Base-by-base conservation (phyloP, 2,329 filamentous ascomycete species). In the Fusarium solani-melongenae region DNA sequence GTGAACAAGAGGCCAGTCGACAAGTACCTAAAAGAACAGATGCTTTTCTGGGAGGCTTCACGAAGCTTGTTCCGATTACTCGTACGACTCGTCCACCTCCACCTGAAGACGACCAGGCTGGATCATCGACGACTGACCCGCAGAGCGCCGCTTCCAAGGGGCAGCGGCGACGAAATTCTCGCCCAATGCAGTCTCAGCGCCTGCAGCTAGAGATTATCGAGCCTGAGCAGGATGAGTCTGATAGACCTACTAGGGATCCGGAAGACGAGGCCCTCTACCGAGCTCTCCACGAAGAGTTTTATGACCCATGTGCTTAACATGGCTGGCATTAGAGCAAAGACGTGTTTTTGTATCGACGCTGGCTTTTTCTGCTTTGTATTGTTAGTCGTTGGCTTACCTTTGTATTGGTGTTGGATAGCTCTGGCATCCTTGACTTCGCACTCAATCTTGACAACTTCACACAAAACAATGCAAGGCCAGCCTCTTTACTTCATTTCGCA, bases 401-500 rank as follows among this genome's bases (percentile, higher is more conserved):
- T 17, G 14, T 51, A n/a, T 61, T 38, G n/a, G 27, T 31, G 3
- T 20, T 29, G 66, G 65, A 59, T 15, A 56, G 56, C 29, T 55
- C 36, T 58, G 27, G 41, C n/a, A 53, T 36, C 24, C 11, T 56
- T 39, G 34, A 33, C 17, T 66, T 44, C 14, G 14, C 29, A 58
- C 49, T 69, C 31, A 22, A 61, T 29, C 36, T 57, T 44, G 58
- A 60, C 34, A 49, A 67, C 20, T 33, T 70, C 60, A 36, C 59
- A 58, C 8, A 58, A 33, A 57, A 39, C 17, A 56, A 62, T 38
- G 38, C 24, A 56, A 33, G n/a, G 33, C 53, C 39, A 66, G 59
- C 46, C 24, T 20, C 44, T 62, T 63, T 64, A 11, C 27, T 53
- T 70, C 44, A 57, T 59, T 66, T 66, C 15, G n/a, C 44, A 64